Conservation (phyloP, 2,329 filamentous ascomycete genomes). For the Trichoderma polysporum region DNA sequence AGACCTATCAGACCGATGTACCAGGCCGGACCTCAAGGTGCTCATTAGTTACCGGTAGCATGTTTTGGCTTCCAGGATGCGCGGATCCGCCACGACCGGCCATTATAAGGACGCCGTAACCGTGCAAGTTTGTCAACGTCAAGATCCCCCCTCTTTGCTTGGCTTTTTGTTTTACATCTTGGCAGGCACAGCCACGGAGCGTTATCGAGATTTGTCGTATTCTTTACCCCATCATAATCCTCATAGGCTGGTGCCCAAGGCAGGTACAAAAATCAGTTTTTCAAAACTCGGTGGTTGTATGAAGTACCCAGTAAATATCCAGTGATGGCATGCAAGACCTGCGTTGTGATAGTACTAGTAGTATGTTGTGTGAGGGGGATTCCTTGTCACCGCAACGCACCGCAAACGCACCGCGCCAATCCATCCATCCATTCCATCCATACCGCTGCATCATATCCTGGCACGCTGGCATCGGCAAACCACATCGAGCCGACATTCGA, state of each 20-base stretch:
- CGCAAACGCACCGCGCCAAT: not conserved
- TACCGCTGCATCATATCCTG: no score
- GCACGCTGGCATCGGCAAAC: not conserved
- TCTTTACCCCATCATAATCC: not conserved
- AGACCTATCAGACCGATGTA: no score
- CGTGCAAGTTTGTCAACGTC: not conserved
- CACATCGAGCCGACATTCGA: not conserved
- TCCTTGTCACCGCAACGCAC: no score
- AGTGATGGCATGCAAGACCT: not conserved
- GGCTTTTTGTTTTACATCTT: not conserved
- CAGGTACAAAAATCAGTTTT: not conserved
- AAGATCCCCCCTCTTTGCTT: not conserved
- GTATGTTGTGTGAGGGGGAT: not conserved
- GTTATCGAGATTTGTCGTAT: not conserved
- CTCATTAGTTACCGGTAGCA: not conserved
- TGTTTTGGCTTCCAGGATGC: not conserved
- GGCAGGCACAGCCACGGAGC: not conserved
- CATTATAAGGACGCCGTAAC: not conserved
- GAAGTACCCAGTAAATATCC: no score
- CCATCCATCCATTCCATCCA: not conserved
- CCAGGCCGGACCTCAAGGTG: no score
- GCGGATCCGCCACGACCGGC: no score
- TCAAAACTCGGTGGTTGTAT: no score
- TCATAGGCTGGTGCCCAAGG: not conserved
- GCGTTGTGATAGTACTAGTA: not conserved